These are phyloP conservation scores for Agaricus bisporus DNA, from an alignment of 768 basidiomycete species.

Conservation along the genomic window DNA sequence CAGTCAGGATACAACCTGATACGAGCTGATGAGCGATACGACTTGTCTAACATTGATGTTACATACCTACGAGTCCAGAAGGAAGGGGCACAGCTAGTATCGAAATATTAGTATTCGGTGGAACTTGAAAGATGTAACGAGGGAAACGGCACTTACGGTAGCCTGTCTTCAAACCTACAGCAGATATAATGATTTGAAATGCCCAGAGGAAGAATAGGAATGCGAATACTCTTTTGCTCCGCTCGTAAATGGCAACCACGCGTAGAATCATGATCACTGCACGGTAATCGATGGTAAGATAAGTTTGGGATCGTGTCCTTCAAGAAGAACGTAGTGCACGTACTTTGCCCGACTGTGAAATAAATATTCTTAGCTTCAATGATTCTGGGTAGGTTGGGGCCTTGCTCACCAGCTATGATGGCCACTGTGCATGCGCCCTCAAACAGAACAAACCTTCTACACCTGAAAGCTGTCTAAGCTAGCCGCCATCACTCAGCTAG, in stretches of 20 bases:
- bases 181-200: slow-evolving; percentile 19
- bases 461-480: slow-evolving; percentile 10
- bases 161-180: slow-evolving; percentile 18
- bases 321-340: background rate
- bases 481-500: too few species aligned
- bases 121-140: background rate
- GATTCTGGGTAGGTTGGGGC: too few species aligned
- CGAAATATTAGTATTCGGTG: background rate
- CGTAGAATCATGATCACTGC: slow-evolving; percentile 27
- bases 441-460: slow-evolving; percentile 21
- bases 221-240: slow-evolving; percentile 13
- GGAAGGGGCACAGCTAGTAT: slow-evolving; percentile 21
- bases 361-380: background rate
- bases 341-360: slow-evolving; percentile 11
- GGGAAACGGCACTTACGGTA: slow-evolving; percentile 16
- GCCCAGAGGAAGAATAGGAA: slow-evolving; percentile 19
- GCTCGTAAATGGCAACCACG: slow-evolving; percentile 23
- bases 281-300: background rate
- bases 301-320: background rate
- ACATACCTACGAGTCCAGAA: slow-evolving; percentile 16
- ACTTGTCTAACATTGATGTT: too few species aligned
- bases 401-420: slow-evolving; percentile 14
- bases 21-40: too few species aligned
- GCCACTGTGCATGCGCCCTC: slow-evolving; percentile 22
- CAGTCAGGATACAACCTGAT: slow-evolving; percentile 22